These are phyloP conservation scores for Aspergillus calidoustus DNA, from an alignment of 2,329 filamentous ascomycete genomes.

Conservation along the genomic window DNA sequence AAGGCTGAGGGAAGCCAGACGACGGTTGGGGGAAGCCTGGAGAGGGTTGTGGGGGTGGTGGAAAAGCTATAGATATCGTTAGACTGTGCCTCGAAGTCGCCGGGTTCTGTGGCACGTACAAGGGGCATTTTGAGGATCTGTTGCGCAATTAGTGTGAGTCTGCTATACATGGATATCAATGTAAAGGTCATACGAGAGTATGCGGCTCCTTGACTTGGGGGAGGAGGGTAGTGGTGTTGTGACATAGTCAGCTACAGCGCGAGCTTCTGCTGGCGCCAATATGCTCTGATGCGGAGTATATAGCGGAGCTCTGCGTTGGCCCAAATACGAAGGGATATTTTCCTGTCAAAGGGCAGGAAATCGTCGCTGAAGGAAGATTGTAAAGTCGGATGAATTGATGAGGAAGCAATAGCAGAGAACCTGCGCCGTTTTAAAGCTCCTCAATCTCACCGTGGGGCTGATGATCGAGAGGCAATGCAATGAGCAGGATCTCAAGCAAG, in stretches of 20 bases:
- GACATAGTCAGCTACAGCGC: conserved; percentile 11
- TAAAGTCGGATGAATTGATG: background rate
- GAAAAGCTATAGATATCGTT: conserved; percentile 15
- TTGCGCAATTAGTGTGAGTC: background rate
- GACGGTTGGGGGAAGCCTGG: conserved; percentile 17
- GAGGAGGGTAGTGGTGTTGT: conserved; percentile 30
- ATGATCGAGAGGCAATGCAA: conserved; percentile 1
- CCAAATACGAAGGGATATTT: no score
- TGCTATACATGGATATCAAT: background rate
- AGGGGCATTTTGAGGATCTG: conserved; percentile 20
- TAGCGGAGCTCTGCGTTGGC: no score
- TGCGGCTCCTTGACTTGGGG: conserved; percentile 29
- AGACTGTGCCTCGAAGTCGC: background rate
- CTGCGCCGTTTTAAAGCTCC: conserved; percentile 5
- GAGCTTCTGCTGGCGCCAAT: background rate
- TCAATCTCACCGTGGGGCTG: conserved; percentile 9
- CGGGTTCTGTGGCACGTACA: conserved; percentile 10
- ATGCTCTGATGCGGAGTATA: no score
- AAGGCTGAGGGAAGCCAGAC: conserved; percentile 30
- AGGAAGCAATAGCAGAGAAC: background rate
- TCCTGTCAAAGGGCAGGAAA: no score
- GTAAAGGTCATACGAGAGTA: conserved; percentile 21
- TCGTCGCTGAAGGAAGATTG: no score
- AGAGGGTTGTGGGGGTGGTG: conserved; percentile 19
- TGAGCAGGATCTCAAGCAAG: background rate